These are phyloP conservation scores for Vanrija sp. DNA, from an alignment of 1,284 basidiomycete species.

Conservation along the genomic window DNA sequence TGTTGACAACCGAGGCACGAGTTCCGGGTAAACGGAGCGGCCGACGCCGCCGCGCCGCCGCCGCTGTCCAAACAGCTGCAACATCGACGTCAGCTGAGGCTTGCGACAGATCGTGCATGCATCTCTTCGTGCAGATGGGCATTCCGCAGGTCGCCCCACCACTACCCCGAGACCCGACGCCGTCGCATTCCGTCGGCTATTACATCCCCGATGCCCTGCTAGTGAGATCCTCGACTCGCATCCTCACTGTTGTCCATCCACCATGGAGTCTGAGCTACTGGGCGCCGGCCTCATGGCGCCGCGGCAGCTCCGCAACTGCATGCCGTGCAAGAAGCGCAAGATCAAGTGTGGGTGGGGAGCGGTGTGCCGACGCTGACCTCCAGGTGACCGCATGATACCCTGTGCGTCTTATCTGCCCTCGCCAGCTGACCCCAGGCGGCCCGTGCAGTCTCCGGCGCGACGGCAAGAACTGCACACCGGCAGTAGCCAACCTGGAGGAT, in stretches of 20 bases:
- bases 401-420: conserved; percentile 3
- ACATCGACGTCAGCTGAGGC: too few species aligned
- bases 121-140: too few species aligned
- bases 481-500: conserved; percentile 8
- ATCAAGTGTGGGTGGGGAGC: conserved; percentile 16
- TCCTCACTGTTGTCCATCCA: not conserved
- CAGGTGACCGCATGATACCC: conserved; percentile 19
- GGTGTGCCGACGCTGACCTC: not conserved
- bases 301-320: conserved; percentile 21
- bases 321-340: conserved; percentile 22
- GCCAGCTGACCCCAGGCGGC: conserved; percentile 7
- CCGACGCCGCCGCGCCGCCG: too few species aligned
- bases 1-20: too few species aligned
- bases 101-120: too few species aligned
- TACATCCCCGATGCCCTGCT: too few species aligned
- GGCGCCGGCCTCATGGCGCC: conserved; percentile 8
- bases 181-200: too few species aligned
- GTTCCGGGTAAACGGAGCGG: too few species aligned
- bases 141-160: too few species aligned
- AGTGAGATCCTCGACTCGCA: too few species aligned
- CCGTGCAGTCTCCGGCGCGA: conserved; percentile 17
- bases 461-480: conserved; percentile 17
- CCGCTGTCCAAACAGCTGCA: too few species aligned
- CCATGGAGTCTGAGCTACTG: conserved; percentile 13
- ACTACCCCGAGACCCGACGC: too few species aligned